phyloP scores from a whole-genome alignment of 139 green algal species.

The Marvania coccoides region DNA sequence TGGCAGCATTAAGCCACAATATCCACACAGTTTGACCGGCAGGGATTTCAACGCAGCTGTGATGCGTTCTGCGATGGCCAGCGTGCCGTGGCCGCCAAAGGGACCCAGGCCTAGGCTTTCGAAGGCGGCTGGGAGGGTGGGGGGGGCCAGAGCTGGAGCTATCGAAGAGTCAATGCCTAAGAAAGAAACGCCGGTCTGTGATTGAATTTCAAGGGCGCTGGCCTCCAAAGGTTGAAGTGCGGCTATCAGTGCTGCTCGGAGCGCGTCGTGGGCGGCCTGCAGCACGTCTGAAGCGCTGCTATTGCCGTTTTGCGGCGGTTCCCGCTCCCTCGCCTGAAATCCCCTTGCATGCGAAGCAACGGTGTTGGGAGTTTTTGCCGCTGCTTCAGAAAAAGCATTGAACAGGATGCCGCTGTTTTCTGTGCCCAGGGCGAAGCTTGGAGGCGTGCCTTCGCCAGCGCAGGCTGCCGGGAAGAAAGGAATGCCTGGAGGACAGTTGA shows the following conservation, averaged over 20 bases:
- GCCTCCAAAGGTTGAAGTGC: constrained; percentile 3
- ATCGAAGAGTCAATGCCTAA: constrained; percentile 39
- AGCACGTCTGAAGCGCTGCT: background rate
- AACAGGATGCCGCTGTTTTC: constrained; percentile 32
- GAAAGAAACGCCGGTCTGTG: constrained; percentile 10
- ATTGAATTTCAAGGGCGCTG: background rate
- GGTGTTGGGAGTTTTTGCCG: background rate
- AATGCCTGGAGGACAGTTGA: constrained; percentile 21
- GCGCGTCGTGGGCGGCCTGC: background rate
- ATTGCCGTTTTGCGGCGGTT: background rate
- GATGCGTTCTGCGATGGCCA: constrained; percentile 26
- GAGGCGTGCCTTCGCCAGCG: background rate
- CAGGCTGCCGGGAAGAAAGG: constrained; percentile 41
- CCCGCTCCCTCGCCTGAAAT: background rate
- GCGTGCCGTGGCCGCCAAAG: constrained; percentile 34
- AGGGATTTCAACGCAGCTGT: constrained; percentile 38
- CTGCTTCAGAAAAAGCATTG: constrained; percentile 6
- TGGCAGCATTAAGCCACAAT: constrained; percentile 51
- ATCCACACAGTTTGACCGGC: constrained; percentile 11
- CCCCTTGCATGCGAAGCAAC: background rate
- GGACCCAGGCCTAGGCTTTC: constrained; percentile 16
- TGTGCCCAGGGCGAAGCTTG: constrained; percentile 31
- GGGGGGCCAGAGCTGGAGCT: constrained; percentile 29
- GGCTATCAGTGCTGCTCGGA: background rate
- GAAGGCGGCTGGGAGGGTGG: constrained; percentile 9